phyloP scores from a whole-genome alignment of 805 yeast genomes.

The Cyberlindnera euphorbiiphila region DNA sequence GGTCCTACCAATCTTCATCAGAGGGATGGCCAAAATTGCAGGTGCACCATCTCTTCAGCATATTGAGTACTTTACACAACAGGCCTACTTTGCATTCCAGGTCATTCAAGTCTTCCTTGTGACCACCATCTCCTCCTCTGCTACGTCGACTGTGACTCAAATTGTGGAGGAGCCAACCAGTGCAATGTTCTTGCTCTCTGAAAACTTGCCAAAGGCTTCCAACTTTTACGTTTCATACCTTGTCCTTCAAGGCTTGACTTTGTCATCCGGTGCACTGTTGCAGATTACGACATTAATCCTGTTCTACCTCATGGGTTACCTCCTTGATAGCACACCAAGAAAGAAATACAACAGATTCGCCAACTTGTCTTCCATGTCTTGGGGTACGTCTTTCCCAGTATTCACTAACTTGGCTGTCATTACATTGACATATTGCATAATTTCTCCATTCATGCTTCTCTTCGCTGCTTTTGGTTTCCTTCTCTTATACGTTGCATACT shows the following conservation, averaged over 20 bases:
- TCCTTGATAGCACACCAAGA: conserved; percentile 62
- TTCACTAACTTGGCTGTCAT: conserved; percentile 70
- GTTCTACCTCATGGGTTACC: conserved; percentile 52
- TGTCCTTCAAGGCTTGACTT: conserved; percentile 62
- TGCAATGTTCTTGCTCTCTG: conserved; percentile 57
- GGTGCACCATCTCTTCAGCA: conserved; percentile 57
- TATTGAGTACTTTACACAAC: conserved; percentile 63
- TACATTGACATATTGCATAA: conserved; percentile 61
- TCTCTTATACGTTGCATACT: conserved; percentile 69
- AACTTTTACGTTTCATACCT: conserved; percentile 69
- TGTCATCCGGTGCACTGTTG: conserved; percentile 60
- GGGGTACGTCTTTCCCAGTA: conserved; percentile 80
- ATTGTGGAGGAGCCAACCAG: conserved; percentile 55
- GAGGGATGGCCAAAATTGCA: conserved; percentile 55
- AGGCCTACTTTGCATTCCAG: conserved; percentile 64
- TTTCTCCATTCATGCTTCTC: conserved; percentile 77
- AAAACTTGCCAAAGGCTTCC: conserved; percentile 68
- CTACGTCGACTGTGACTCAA: conserved; percentile 61
- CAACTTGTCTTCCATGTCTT: conserved; percentile 46
- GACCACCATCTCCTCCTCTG: conserved; percentile 68
- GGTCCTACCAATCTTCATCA: conserved; percentile 60
- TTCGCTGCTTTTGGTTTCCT: conserved; percentile 71
- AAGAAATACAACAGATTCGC: conserved; percentile 62
- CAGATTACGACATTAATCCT: conserved; percentile 58
- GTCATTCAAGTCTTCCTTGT: conserved; percentile 69